These are phyloP conservation scores for Polytrichum formosum DNA, from an alignment of 225 moss, liverwort and hornwort species.

Conservation along the genomic window DNA sequence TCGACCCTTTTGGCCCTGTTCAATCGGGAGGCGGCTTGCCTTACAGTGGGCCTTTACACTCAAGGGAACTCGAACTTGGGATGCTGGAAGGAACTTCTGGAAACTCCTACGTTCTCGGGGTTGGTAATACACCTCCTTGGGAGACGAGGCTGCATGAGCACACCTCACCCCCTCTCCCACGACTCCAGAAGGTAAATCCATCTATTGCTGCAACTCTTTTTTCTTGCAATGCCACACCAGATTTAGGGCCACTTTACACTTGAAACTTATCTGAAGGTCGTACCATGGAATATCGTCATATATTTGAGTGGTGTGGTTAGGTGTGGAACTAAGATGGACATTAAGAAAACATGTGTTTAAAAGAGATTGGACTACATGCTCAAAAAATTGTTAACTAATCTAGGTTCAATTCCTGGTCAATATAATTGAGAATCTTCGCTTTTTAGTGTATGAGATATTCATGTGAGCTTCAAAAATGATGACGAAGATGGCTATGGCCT, in stretches of 20 bases:
- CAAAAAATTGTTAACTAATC: too few relatives aligned
- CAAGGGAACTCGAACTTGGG: not conserved
- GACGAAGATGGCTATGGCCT: too few relatives aligned
- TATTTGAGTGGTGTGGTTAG: not conserved
- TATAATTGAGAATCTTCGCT: too few relatives aligned
- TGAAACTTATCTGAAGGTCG: not conserved
- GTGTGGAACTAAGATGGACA: too few relatives aligned
- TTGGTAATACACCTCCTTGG: slow-evolving; percentile 4
- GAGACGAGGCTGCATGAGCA: slow-evolving; percentile 4
- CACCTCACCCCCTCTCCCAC: not conserved
- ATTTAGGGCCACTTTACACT: not conserved
- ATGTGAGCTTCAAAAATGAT: too few relatives aligned
- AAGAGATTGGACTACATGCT: too few relatives aligned
- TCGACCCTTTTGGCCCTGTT: slow-evolving; percentile 9
- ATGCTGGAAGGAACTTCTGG: not conserved
- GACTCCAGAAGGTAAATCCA: not conserved
- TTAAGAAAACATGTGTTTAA: too few relatives aligned
- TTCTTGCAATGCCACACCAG: not conserved
- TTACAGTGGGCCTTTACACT: slow-evolving; percentile 10
- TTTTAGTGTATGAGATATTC: too few relatives aligned
- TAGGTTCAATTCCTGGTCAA: too few relatives aligned
- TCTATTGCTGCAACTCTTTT: not conserved
- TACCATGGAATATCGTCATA: not conserved
- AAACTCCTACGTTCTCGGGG: not conserved
- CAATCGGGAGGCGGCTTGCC: slow-evolving; percentile 1